Conservation (phyloP, 2,329 filamentous ascomycete genomes). For the Alternaria infectoria region DNA sequence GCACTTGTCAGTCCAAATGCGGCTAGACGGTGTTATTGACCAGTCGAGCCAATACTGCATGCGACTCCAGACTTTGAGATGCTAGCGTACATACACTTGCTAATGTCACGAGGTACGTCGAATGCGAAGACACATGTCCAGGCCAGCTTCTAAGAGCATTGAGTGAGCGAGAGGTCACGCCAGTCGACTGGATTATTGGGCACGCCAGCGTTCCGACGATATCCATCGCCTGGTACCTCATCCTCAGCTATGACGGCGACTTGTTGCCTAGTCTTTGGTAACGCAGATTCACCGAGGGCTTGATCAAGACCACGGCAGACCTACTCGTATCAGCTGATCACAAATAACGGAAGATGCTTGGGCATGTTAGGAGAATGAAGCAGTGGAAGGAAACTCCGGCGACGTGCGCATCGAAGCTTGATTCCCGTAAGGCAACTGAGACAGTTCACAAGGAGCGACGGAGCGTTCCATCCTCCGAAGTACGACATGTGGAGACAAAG, state of each 20-base stretch:
- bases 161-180: not conserved
- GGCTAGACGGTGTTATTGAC: not conserved
- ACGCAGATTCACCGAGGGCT: not conserved
- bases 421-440: slow-evolving; percentile 23
- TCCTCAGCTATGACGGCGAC: not conserved
- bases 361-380: not conserved
- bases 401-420: not conserved
- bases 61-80: not conserved
- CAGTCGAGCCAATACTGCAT: not conserved
- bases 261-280: not conserved
- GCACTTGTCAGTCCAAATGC: not conserved
- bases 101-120: not conserved
- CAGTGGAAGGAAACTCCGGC: not conserved
- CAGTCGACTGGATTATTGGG: not conserved
- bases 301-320: not conserved
- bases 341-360: not conserved
- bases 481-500: not conserved
- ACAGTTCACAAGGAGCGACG: slow-evolving; percentile 7
- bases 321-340: not conserved
- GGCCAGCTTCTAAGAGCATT: not conserved
- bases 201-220: not conserved
- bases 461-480: not conserved
- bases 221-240: not conserved
- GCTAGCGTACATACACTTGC: not conserved
- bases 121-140: not conserved